Percentiles rank a stretch among this genome's conserved stretches.
These are phyloP conservation scores for Thraustochytrium sp. DNA, from an alignment of 352 stramenopile species.

Conservation along the genomic window DNA sequence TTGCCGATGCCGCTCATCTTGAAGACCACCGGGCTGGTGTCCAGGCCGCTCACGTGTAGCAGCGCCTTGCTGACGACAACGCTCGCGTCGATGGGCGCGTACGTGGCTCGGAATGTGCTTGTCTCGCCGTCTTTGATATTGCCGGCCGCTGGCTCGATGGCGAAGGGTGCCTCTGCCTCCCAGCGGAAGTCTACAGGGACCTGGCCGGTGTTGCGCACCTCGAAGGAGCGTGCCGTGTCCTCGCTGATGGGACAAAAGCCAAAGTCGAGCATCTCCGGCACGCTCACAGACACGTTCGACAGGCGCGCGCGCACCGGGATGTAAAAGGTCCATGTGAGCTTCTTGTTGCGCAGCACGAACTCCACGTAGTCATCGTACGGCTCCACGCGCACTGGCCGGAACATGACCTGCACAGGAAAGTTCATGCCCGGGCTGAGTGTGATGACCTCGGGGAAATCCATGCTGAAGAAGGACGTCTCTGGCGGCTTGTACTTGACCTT, in stretches of 20 bases:
- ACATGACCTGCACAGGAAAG: conserved; percentile 74
- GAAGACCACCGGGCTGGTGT: conserved; percentile 14
- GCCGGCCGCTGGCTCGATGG: conserved; percentile 64
- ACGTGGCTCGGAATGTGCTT: conserved; percentile 65
- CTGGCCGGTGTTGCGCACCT: conserved; percentile 74
- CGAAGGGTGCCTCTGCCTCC: conserved; percentile 70
- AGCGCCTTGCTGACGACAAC: conserved; percentile 74
- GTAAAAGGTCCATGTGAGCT: conserved; percentile 60
- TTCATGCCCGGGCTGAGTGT: conserved; percentile 77
- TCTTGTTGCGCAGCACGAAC: conserved; percentile 55
- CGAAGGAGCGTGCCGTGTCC: conserved; percentile 64
- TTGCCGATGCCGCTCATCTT: conserved; percentile 59
- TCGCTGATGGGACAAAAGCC: conserved; percentile 79
- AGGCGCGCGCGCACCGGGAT: conserved; percentile 71
- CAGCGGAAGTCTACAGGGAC: conserved; percentile 75
- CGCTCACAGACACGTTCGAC: conserved; percentile 59
- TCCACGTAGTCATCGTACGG: conserved; percentile 83
- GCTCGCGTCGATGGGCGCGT: conserved; percentile 63
- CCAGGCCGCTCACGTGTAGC: conserved; percentile 49
- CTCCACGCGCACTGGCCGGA: conserved; percentile 75
- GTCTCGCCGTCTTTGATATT: conserved; percentile 61
- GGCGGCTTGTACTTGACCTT: conserved; percentile 76
- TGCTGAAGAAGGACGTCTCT: conserved; percentile 83
- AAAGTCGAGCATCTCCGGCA: conserved; percentile 69
- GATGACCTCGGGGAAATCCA: conserved; percentile 80